A percentile compares a stretch with the other conserved stretches of the same genome.
phyloP scores from a whole-genome alignment of 2,329 filamentous ascomycete genomes.

The Trichoderma asperellum region DNA sequence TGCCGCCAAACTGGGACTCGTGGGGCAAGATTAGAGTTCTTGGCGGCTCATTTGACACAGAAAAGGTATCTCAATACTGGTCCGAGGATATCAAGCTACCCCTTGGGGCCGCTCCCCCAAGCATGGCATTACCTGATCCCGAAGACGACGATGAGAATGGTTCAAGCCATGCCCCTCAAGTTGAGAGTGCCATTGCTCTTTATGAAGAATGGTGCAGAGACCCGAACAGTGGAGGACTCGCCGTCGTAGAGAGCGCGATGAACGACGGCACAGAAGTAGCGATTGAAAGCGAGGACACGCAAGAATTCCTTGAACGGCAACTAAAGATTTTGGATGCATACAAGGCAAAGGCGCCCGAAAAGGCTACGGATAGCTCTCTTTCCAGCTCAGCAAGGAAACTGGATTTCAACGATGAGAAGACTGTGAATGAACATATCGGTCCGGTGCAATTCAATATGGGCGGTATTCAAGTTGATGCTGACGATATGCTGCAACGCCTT shows the following conservation, averaged over 20 bases:
- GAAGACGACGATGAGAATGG: constrained; percentile 31
- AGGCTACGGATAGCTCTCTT: constrained; percentile 37
- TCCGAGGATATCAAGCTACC: constrained; percentile 74
- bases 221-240: constrained; percentile 64
- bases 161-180: constrained; percentile 24
- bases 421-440: constrained; percentile 79
- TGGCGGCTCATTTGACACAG: constrained; percentile 88
- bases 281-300: constrained; percentile 62
- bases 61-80: constrained; percentile 84
- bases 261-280: constrained; percentile 42
- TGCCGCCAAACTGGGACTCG: constrained; percentile 97
- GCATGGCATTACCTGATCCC: constrained; percentile 34
- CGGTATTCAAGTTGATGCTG: constrained; percentile 92
- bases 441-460: constrained; percentile 98
- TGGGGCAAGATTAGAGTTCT: constrained; percentile 96
- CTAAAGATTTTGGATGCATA: constrained; percentile 71
- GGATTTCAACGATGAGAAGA: constrained; percentile 49
- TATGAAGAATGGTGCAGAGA: constrained; percentile 83
- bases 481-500: constrained; percentile 86
- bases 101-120: constrained; percentile 37
- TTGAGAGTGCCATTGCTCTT: constrained; percentile 67
- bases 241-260: constrained; percentile 48
- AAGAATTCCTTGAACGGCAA: constrained; percentile 76
- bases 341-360: constrained; percentile 59
- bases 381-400: constrained; percentile 35